Evolutionary conservation across 805 yeast species (phyloP).

Genomic region (Maudiozyma bulderi): DNA sequence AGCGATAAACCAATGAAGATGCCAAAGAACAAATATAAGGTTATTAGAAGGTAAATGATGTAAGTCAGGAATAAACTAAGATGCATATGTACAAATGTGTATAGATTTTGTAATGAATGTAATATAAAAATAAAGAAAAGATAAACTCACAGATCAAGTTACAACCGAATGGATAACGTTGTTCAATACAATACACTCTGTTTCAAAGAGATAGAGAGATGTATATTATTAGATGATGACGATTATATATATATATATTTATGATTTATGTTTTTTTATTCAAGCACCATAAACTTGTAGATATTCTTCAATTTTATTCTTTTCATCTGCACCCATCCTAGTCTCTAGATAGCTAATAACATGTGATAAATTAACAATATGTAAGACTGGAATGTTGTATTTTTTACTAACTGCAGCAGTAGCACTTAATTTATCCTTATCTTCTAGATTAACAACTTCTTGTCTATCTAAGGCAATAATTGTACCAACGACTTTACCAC

Average conservation of each 20-base stretch:
- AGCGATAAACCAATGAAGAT: slow-evolving; percentile 21
- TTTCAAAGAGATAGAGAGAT: too few relatives aligned
- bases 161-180: too few relatives aligned
- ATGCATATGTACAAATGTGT: too few relatives aligned
- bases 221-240: too few relatives aligned
- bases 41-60: slow-evolving; percentile 24
- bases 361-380: slow-evolving; percentile 69
- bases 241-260: background rate
- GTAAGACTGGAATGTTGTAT: slow-evolving; percentile 72
- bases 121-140: background rate
- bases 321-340: slow-evolving; percentile 49
- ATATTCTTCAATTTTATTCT: slow-evolving; percentile 49
- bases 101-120: background rate
- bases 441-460: slow-evolving; percentile 65
- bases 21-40: slow-evolving; percentile 27
- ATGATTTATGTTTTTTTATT: background rate
- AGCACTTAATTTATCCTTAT: slow-evolving; percentile 46
- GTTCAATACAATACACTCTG: too few relatives aligned
- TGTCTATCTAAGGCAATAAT: slow-evolving; percentile 92
- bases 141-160: too few relatives aligned
- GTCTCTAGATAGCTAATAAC: slow-evolving; percentile 54
- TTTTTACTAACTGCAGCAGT: slow-evolving; percentile 67
- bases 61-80: too few relatives aligned
- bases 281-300: slow-evolving; percentile 32
- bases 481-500: slow-evolving; percentile 72